Evolutionary conservation across 805 yeast genomes (phyloP).

Genomic region (Cephaloascus fragrans): DNA sequence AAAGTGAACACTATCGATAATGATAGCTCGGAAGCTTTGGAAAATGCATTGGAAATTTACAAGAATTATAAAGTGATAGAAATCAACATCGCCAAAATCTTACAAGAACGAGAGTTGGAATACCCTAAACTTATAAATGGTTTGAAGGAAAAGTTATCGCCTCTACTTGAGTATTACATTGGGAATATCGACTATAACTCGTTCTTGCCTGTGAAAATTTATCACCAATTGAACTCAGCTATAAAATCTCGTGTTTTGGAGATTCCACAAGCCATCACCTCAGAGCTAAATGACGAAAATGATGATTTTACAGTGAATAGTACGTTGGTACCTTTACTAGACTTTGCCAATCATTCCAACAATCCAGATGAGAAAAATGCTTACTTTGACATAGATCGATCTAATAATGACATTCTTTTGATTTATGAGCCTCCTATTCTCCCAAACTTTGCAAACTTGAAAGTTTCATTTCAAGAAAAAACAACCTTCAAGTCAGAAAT

Average conservation of each 20-base stretch:
- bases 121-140: constrained; percentile 5
- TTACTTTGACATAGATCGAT: constrained; percentile 48
- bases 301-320: constrained; percentile 39
- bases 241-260: constrained; percentile 54
- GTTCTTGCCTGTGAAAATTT: constrained; percentile 12
- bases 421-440: constrained; percentile 11
- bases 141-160: constrained; percentile 10
- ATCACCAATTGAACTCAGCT: constrained; percentile 28
- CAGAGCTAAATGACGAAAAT: constrained; percentile 4
- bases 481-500: constrained; percentile 16
- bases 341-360: constrained; percentile 55
- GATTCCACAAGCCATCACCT: constrained; percentile 36
- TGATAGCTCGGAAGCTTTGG: constrained; percentile 15
- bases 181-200: constrained; percentile 9
- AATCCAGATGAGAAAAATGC: constrained; percentile 29
- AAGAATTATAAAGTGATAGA: constrained; percentile 8
- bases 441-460: neutral
- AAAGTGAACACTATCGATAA: constrained; percentile 13
- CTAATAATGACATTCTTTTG: constrained; percentile 31
- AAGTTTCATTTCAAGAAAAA: constrained; percentile 1
- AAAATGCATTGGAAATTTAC: constrained; percentile 7
- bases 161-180: too few species aligned
- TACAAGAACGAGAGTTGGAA: neutral
- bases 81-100: constrained; percentile 5
- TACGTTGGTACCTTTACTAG: constrained; percentile 56